These are phyloP conservation scores for Aspergillus melleus DNA, from an alignment of 2,329 filamentous ascomycete species.

Conservation along the genomic window DNA sequence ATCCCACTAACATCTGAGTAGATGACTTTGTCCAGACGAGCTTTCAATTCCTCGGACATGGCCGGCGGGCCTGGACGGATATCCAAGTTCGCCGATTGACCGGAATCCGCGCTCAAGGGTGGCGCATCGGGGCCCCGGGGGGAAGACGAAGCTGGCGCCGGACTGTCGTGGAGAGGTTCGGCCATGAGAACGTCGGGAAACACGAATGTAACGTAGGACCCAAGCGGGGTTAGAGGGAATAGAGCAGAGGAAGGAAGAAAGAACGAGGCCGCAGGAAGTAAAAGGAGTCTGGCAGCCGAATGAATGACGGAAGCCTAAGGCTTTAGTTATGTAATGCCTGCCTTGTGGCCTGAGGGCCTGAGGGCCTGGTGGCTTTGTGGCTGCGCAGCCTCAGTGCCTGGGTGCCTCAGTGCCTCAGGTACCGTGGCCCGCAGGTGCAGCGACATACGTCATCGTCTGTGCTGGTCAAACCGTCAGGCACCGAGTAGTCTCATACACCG, in stretches of 20 bases:
- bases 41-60: slow-evolving; percentile 37
- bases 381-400: neutral
- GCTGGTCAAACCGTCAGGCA: neutral
- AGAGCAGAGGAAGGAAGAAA: neutral
- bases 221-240: neutral
- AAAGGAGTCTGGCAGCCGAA: neutral
- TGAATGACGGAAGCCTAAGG: slow-evolving; percentile 1
- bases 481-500: no score
- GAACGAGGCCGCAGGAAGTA: neutral
- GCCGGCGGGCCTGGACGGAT: slow-evolving; percentile 20
- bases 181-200: slow-evolving; percentile 24
- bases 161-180: slow-evolving; percentile 28
- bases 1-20: slow-evolving; percentile 46
- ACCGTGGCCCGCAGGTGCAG: neutral
- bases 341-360: no score
- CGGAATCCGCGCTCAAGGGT: slow-evolving; percentile 32
- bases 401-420: neutral
- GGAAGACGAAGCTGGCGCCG: slow-evolving; percentile 20
- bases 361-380: neutral
- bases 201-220: neutral
- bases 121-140: slow-evolving; percentile 30
- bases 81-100: slow-evolving; percentile 24
- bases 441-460: neutral
- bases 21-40: slow-evolving; percentile 45
- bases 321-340: neutral